Evolutionary conservation across 345 rosid species (phyloP), one percentile per base, ranked within the genome.

Genomic region (Combretum micranthum): DNA sequence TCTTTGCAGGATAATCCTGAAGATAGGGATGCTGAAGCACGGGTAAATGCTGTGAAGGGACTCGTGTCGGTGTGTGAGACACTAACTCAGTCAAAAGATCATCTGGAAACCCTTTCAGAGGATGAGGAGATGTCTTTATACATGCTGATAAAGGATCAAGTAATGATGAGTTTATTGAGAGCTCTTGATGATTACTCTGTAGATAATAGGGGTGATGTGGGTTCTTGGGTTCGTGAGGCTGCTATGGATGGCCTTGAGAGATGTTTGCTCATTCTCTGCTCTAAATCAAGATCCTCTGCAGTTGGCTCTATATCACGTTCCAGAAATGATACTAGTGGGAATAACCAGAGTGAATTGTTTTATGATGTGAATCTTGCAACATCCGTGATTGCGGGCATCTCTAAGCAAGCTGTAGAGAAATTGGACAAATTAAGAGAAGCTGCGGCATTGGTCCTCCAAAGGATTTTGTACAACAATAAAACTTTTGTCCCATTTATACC

Each of bases 181-280:
- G 94, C 99, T 74, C 90, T 93, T 53, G 76, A 83, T 68, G 99
- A 93, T 69, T 93, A 93, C 74, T 93, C 97, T 4, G 88, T 85
- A 20, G 99, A 93, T 67, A 85, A 93, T 60, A 75, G 99, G 70
- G 97, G 99, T 55, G 99, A 93, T 83, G 96, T 89, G 43, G 97
- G 99, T 66, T 93, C 97, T 55, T 93, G 99, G 99, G 86, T 93
- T 69, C 96, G 99, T 69, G 97, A 86, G 72, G 99, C 97, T 74
- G 94, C 97, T 58, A 73, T 93, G 68, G 75, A 85, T 76, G 97
- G 97, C 61, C 88, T 93, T 59, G 89, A 87, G 76, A 81, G 63
- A 66, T 93, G 96, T 73, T 66, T 88, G 63, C 80, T 74, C 67
- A 80, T 93, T 69, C 94, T 93, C 47, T 84, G 94, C 60, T 64